Evolutionary conservation across 164 flowering plant genomes (phyloP), one percentile per base, ranked within the genome.

Genomic region (Cinnamomum chago): DNA sequence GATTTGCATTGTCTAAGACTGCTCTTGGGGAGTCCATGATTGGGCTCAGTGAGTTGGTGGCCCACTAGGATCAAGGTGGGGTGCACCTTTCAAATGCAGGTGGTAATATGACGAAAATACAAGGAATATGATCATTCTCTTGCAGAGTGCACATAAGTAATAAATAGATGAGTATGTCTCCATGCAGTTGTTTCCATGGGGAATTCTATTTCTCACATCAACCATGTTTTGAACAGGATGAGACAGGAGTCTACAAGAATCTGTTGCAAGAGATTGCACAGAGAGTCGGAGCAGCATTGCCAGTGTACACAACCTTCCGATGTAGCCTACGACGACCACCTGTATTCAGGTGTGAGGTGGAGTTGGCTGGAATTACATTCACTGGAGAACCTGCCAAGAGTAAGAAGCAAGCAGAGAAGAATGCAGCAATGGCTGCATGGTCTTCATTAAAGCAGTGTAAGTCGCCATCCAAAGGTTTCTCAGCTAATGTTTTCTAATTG

Each of bases 361-460:
- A 93, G 77, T 76, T 95, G 70, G 99, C 97, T 75, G 98, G 95
- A 79, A 87, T 95, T 50, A 86, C 84, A 24, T 95, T 95, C 74
- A 88, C 89, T 2, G 99, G 99, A 7, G 97, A 95, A 72, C 94
- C 94, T 58, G 99, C 99, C 40, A 95, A 95, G 83, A 95, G 88
- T 72, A 95, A 95, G 82, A 95, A 93, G 79, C 99, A 95, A 82
- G 99, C 99, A 11, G 98, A 93, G 83, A 95, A 95, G 80, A 91
- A 93, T 84, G 99, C 99, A 15, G 99, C 99, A 30, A 85, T 93
- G 90, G 90, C 99, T 60, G 94, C 99, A n/a, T 95, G 99, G 99
- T 81, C 89, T 20, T 87, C 98, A 70, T 82, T 95, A 40, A 95
- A 93, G 83, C 89, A 88, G 83, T 84, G 99, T 93, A 74, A 89